Conservation (phyloP, 257 asterid species). For the Solanum peruvianum region DNA sequence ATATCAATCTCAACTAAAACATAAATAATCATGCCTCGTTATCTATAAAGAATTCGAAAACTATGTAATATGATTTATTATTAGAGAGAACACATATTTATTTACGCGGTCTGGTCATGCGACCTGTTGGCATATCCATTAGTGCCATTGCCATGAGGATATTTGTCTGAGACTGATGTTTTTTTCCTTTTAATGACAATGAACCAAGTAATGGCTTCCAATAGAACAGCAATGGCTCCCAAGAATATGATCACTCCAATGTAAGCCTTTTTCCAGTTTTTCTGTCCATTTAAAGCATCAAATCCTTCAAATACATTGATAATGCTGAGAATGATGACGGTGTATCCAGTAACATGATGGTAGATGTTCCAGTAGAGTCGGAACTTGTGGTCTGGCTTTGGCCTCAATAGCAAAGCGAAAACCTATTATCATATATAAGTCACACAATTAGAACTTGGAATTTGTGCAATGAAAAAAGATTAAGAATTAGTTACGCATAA, state of each 20-base stretch:
- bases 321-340: conserved; percentile 8
- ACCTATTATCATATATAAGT: neutral
- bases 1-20: neutral
- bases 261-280: conserved; percentile 10
- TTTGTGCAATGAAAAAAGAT: neutral
- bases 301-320: conserved; percentile 19
- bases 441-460: neutral
- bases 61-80: neutral
- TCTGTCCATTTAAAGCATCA: neutral
- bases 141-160: neutral
- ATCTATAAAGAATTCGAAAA: neutral
- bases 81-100: neutral
- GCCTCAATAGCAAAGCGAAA: conserved; percentile 11
- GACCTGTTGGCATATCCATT: neutral
- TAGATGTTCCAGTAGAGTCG: conserved; percentile 12
- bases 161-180: neutral
- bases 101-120: neutral
- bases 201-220: conserved; percentile 6
- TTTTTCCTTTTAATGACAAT: neutral
- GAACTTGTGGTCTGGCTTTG: conserved; percentile 14
- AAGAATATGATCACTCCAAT: neutral
- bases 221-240: neutral
- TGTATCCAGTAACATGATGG: conserved; percentile 11
- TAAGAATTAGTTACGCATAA: neutral
- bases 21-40: neutral